Evolutionary conservation across 352 stramenopile genomes (phyloP), one percentile per base, ranked within the genome.

Genomic region (Phytophthora hybrid): DNA sequence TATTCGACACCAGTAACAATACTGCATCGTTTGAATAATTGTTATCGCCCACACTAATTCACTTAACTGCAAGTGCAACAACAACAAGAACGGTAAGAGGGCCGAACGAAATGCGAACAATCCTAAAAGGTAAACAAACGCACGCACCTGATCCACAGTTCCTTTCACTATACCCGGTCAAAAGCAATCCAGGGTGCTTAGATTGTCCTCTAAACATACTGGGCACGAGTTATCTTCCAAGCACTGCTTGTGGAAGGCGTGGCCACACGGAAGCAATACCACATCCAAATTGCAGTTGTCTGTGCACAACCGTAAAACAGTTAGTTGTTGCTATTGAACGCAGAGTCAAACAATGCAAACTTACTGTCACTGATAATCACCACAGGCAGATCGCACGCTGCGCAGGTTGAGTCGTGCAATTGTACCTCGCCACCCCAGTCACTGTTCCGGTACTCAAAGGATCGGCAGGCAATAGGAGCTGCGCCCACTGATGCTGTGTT

Each of bases 351-450:
- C 14, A 16, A n/a, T 46, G 29, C 6, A 9, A 19, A 78, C 79
- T 19, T 82, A 97, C 90, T 83, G 56, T 93, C 83, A 23, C 74
- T 77, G 67, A 97, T 91, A 41, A 96, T 90, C 55, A 97, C 84
- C 11, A 97, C 87, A 14, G 90, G 85, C 8, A 97, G 78, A 26
- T 95, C 89, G 54, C 90, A 97, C 34, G 75, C 66, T 3, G 76
- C 78, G 59, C 90, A 97, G 2, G 79, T 89, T 13, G 83, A 91
- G 69, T 97, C 88, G 55, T 97, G 90, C 9, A 97, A 71, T 61
- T 96, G 89, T 26, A 97, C 85, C 70, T 96, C 90, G 21, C 90
- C 89, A 54, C 90, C 90, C 90, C 90, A 97, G 60, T 95, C 90
- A 61, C 89, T 95, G 70, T 93, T 95, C 29, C 88, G 81, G 60